A percentile compares a stretch with the other conserved stretches of the same genome.
phyloP scores from a whole-genome alignment of 1,139 yeast species.

The Taphrina communis region DNA sequence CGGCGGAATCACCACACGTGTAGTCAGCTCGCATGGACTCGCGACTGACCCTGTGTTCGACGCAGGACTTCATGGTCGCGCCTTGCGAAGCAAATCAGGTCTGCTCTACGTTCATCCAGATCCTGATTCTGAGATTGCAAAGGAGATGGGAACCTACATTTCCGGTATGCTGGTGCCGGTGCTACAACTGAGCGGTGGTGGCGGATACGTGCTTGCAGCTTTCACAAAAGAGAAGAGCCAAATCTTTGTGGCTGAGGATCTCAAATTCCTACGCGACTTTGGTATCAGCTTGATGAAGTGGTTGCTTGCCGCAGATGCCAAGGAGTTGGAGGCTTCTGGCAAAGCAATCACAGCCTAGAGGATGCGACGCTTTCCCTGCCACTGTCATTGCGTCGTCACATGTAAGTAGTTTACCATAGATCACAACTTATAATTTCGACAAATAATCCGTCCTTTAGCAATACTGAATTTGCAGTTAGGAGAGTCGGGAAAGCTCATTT shows the following conservation, averaged over 20 bases:
- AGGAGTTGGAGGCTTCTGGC: conserved; percentile 24
- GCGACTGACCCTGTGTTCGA: conserved; percentile 46
- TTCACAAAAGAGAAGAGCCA: conserved; percentile 40
- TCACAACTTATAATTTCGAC: neutral
- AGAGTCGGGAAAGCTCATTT: neutral
- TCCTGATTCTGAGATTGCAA: conserved; percentile 52
- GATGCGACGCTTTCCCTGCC: neutral
- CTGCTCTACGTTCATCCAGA: conserved; percentile 49
- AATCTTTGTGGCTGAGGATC: conserved; percentile 39
- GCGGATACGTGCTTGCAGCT: conserved; percentile 41
- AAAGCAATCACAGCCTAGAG: neutral
- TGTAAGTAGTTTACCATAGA: neutral
- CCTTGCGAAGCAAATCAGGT: conserved; percentile 54
- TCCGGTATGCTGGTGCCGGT: conserved; percentile 41
- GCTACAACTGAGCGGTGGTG: conserved; percentile 30
- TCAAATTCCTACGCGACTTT: conserved; percentile 37
- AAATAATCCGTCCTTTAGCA: neutral
- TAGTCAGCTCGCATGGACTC: conserved; percentile 47
- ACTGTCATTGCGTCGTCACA: neutral
- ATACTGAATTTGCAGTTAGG: neutral
- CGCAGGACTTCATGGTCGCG: conserved; percentile 45
- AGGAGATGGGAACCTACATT: conserved; percentile 38
- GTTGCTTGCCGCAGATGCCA: conserved; percentile 39
- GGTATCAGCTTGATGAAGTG: conserved; percentile 38
- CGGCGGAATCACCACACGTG: conserved; percentile 29